Percentiles rank a stretch among this genome's conserved stretches.
phyloP scores from a whole-genome alignment of 768 basidiomycete genomes.

The Hirschioporus abietinus region DNA sequence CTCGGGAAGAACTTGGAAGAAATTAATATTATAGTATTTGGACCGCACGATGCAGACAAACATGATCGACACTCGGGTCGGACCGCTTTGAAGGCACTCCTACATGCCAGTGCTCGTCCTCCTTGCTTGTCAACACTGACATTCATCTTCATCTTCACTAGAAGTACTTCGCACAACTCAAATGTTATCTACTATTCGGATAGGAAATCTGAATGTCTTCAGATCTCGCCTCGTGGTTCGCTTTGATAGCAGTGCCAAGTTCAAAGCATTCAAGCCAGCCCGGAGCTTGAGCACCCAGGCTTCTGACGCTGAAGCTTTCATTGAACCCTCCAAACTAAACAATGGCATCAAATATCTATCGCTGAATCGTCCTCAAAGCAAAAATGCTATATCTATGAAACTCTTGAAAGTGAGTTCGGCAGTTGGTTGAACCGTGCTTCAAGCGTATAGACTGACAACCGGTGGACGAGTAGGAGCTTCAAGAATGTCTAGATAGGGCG shows the following conservation, averaged over 20 bases:
- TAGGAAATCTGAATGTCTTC: neutral
- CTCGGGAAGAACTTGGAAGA: neutral
- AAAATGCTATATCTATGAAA: constrained; percentile 79
- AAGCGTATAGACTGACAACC: constrained; percentile 9
- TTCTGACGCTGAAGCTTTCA: constrained; percentile 28
- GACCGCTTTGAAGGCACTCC: too few relatives aligned
- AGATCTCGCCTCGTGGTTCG: neutral
- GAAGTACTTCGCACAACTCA: neutral
- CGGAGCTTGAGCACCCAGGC: neutral
- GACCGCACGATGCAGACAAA: neutral
- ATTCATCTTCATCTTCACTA: neutral
- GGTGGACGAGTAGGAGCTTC: constrained; percentile 50
- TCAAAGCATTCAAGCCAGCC: neutral
- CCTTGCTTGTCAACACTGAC: neutral
- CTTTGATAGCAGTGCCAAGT: neutral
- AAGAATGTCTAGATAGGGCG: constrained; percentile 59
- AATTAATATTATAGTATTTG: neutral
- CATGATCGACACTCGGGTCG: neutral
- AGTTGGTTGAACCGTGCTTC: neutral
- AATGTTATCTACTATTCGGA: neutral
- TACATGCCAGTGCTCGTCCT: too few relatives aligned
- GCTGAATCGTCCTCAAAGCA: constrained; percentile 78
- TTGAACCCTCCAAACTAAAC: constrained; percentile 47
- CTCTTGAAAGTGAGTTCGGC: constrained; percentile 53
- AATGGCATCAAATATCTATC: constrained; percentile 68